Evolutionary conservation across 208 protist species (phyloP).

Genomic region (Crithidia thermophila): DNA sequence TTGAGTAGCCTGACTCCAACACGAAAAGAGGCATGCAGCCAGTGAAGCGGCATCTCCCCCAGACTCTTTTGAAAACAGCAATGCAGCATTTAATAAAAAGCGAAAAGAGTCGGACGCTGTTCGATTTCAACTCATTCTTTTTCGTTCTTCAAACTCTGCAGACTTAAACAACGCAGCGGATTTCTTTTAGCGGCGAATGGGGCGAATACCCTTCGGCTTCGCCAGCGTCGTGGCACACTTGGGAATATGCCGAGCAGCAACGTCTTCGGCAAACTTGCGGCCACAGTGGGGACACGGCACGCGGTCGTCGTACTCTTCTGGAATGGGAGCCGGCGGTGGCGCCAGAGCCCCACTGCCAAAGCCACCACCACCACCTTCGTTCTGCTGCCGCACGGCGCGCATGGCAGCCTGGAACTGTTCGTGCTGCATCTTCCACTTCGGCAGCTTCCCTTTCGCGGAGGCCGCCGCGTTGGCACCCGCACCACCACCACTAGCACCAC

Average conservation of each 20-base stretch:
- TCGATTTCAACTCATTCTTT: not conserved
- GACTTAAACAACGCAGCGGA: too few species aligned
- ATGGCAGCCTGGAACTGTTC: conserved; percentile 92
- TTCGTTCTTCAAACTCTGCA: conserved; percentile 16
- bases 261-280: conserved; percentile 83
- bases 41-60: too few species aligned
- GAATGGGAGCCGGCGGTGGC: conserved; percentile 44
- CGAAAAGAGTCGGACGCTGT: conserved; percentile 10
- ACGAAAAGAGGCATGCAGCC: too few species aligned
- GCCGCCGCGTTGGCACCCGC: conserved; percentile 6
- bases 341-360: conserved; percentile 22
- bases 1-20: too few species aligned
- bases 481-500: conserved; percentile 12
- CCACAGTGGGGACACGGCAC: conserved; percentile 91
- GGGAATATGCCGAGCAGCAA: conserved; percentile 89
- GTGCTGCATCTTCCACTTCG: conserved; percentile 93
- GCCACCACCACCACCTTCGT: conserved; percentile 21
- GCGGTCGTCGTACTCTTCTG: conserved; percentile 69
- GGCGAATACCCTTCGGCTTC: conserved; percentile 85
- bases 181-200: conserved; percentile 48
- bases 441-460: conserved; percentile 52
- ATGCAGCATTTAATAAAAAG: conserved; percentile 20
- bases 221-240: conserved; percentile 87
- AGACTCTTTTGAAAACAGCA: too few species aligned
- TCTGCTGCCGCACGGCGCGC: conserved; percentile 61